Evolutionary conservation across 768 basidiomycete species (phyloP), one percentile per base, ranked within the genome.

Genomic region (Flagelloscypha sp.): DNA sequence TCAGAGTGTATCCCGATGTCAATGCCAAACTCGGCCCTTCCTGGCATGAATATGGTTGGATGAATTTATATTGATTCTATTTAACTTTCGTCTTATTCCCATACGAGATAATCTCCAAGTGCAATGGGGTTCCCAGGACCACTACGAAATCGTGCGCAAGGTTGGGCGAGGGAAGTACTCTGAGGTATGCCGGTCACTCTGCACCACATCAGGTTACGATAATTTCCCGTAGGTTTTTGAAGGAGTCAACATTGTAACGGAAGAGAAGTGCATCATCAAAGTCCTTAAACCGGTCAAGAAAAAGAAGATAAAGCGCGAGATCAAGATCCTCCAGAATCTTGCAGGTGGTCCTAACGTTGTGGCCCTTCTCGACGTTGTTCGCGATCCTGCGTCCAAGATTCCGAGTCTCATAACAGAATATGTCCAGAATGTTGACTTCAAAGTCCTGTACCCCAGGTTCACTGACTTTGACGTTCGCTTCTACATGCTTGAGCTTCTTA

Each of bases 301-400:
- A 78, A 98, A 98, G 77, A 98, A 98, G 66, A 97, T 97, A 63
- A 97, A 97, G 66, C 75, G 94, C 44, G 94, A 98, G 65, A 95
- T 98, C 58, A 97, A 97, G 70, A 94, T 98, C 51, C 65, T 98
- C 17, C 90, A 93, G 62, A 95, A 97, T 56, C 71, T 98, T 20
- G 88, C 92, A 0, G 93, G 94, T 17, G 94, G 94, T 5, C 92
- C 92, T 3, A 98, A 98, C 58, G 72, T 98, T 44, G 87, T 97
- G 32, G 83, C 83, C 6, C 70, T 98, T 33, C 68, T 97, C 43
- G 94, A 98, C 54, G 90, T 97, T 47, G 94, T 98, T 42, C 79
- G 94, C 48, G 94, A 98, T 64, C 86, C 84, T 24, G 78, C 87
- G 44, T 90, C 90, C 37, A 97, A 97, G 66, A 97, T 97, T 48